A percentile compares a stretch with the other conserved stretches of the same genome.
phyloP scores from a whole-genome alignment of 2,329 filamentous ascomycete genomes.

The Neonectria hederae region DNA sequence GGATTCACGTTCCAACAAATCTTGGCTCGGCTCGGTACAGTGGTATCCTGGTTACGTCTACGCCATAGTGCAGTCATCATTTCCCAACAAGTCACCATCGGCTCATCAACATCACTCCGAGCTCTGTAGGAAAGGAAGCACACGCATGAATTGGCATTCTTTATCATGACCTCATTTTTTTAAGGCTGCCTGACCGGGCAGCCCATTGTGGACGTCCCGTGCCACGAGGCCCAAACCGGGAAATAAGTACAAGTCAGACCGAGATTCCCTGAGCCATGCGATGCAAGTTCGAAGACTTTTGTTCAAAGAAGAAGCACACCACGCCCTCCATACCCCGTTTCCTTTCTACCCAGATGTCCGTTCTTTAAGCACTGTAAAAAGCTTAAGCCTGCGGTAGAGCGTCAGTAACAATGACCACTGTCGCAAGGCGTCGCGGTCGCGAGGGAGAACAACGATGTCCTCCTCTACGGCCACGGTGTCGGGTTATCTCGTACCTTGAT shows the following conservation, averaged over 20 bases:
- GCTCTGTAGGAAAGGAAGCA: slow-evolving; percentile 15
- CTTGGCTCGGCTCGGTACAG: slow-evolving; percentile 16
- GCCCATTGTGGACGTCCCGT: slow-evolving; percentile 47
- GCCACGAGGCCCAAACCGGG: slow-evolving; percentile 50
- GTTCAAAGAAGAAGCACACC: slow-evolving; percentile 50
- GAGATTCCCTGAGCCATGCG: slow-evolving; percentile 52
- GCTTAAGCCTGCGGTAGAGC: slow-evolving; percentile 41
- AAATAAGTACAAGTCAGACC: slow-evolving; percentile 52
- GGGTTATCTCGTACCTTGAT: slow-evolving; percentile 78
- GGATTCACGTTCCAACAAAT: background rate
- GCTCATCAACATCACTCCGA: background rate
- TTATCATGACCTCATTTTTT: slow-evolving; percentile 53
- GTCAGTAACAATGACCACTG: slow-evolving; percentile 30
- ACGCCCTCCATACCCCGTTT: slow-evolving; percentile 49
- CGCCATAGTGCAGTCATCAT: background rate
- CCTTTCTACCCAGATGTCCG: slow-evolving; percentile 48
- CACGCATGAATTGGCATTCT: slow-evolving; percentile 26
- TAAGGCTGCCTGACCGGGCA: slow-evolving; percentile 46
- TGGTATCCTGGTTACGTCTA: background rate
- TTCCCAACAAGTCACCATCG: background rate
- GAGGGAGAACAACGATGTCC: background rate
- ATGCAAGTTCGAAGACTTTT: slow-evolving; percentile 50
- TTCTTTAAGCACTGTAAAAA: slow-evolving; percentile 41
- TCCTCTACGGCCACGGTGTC: background rate
- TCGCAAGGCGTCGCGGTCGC: background rate